Conservation (phyloP, 78 protist genomes). For the Monosiga brevicollis region DNA sequence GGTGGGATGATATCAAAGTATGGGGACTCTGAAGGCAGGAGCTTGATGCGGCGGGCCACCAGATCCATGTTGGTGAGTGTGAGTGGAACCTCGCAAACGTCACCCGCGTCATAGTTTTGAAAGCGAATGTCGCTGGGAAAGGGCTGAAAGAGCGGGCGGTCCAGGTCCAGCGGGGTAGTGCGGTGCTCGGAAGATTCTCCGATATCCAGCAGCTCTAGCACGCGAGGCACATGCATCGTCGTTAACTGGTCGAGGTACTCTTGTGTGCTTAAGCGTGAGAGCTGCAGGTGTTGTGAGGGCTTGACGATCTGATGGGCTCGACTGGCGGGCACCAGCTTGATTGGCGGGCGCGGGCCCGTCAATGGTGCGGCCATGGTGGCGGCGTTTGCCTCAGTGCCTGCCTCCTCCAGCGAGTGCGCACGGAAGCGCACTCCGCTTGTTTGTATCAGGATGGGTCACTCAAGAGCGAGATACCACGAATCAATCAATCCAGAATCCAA, state of each 20-base stretch:
- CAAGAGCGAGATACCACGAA: no score
- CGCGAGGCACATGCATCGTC: neutral
- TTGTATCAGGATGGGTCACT: no score
- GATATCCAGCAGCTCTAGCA: neutral
- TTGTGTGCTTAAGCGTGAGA: neutral
- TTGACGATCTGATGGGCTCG: no score
- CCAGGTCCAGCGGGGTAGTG: slow-evolving; percentile 8
- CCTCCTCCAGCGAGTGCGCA: no score
- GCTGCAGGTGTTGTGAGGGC: neutral
- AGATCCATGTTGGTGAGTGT: slow-evolving; percentile 32
- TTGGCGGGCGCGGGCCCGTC: no score
- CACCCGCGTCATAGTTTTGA: slow-evolving; percentile 17
- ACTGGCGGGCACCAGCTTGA: no score
- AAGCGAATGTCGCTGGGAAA: slow-evolving; percentile 37
- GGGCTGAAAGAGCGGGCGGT: slow-evolving; percentile 46
- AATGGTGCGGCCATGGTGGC: no score
- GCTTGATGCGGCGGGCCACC: slow-evolving; percentile 29
- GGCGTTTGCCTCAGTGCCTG: no score
- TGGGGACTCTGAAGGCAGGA: slow-evolving; percentile 14
- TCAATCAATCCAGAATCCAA: no score
- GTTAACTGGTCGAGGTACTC: neutral
- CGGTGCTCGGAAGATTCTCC: neutral
- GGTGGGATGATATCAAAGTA: slow-evolving; percentile 19
- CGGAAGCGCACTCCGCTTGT: no score
- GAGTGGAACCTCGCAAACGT: slow-evolving; percentile 6